A percentile compares a stretch with the other conserved stretches of the same genome.
phyloP scores from a whole-genome alignment of 2,329 filamentous ascomycete species.

The Tolypocladium endophyticum region DNA sequence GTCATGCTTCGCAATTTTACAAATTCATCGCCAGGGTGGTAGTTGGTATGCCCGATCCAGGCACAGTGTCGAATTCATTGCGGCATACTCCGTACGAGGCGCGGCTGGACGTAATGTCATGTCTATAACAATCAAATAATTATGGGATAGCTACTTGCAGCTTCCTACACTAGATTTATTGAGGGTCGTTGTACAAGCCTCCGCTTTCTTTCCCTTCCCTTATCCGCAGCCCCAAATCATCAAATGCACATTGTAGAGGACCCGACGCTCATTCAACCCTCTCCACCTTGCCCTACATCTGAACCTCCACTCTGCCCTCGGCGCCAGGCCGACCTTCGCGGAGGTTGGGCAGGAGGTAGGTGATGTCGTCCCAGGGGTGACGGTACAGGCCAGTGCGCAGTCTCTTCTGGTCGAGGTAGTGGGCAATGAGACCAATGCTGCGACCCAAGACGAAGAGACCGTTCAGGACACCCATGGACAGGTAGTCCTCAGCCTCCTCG shows the following conservation, averaged over 20 bases:
- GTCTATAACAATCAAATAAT: constrained; percentile 22
- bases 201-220: constrained; percentile 16
- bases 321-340: constrained; percentile 59
- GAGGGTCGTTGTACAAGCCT: constrained; percentile 24
- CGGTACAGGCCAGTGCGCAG: constrained; percentile 97
- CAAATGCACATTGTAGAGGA: constrained; percentile 21
- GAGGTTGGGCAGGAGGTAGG: constrained; percentile 80
- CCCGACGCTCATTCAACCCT: constrained; percentile 13
- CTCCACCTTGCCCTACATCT: constrained; percentile 41
- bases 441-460: constrained; percentile 97
- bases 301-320: constrained; percentile 85
- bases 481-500: constrained; percentile 97
- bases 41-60: background rate
- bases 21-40: background rate
- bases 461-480: constrained; percentile 98
- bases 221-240: constrained; percentile 18
- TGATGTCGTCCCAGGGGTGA: constrained; percentile 98
- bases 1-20: background rate
- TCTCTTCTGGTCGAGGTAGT: constrained; percentile 99
- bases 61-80: background rate
- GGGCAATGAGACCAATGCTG: constrained; percentile 97
- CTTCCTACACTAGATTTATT: constrained; percentile 25
- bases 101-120: constrained; percentile 7
- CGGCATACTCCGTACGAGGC: background rate
- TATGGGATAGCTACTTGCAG: constrained; percentile 19